Conservation (phyloP, 2,329 filamentous ascomycete species). For the Hyphodiscus sp. region DNA sequence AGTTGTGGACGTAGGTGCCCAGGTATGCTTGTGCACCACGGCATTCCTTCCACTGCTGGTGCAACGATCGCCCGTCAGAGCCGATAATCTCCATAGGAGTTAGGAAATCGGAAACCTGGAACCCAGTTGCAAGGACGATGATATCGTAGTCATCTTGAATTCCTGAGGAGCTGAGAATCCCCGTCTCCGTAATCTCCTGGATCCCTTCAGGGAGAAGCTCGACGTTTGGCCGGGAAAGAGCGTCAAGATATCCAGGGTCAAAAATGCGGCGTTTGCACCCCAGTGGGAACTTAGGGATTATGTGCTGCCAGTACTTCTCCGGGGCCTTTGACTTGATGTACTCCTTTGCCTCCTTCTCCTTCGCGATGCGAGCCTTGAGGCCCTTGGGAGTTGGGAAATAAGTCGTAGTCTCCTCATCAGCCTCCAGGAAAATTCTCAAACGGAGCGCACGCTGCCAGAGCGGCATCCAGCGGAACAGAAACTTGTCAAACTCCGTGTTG, state of each 20-base stretch:
- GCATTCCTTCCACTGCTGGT: slow-evolving; percentile 28
- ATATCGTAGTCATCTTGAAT: slow-evolving; percentile 9
- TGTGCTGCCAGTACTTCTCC: slow-evolving; percentile 8
- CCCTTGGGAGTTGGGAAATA: slow-evolving; percentile 17
- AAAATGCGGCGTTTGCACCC: slow-evolving; percentile 29
- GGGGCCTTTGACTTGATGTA: slow-evolving; percentile 21
- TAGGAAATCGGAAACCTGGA: slow-evolving; percentile 31
- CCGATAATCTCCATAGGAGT: slow-evolving; percentile 31
- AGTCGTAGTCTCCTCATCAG: slow-evolving; percentile 15
- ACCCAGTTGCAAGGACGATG: slow-evolving; percentile 20
- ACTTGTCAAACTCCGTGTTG: slow-evolving; percentile 27
- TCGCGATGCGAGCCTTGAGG: slow-evolving; percentile 7
- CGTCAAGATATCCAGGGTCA: slow-evolving; percentile 27
- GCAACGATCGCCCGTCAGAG: slow-evolving; percentile 18
- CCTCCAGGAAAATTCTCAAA: slow-evolving; percentile 17
- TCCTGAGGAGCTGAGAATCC: slow-evolving; percentile 4
- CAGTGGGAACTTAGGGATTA: slow-evolving; percentile 9
- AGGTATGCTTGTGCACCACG: slow-evolving; percentile 30
- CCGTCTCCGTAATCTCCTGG: slow-evolving; percentile 7
- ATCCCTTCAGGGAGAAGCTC: slow-evolving; percentile 7
- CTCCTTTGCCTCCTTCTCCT: slow-evolving; percentile 12
- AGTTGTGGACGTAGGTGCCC: slow-evolving; percentile 24
- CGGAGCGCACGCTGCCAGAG: slow-evolving; percentile 19
- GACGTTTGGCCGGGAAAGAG: slow-evolving; percentile 4
- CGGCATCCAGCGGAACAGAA: slow-evolving; percentile 24